Percentiles rank a stretch among this genome's conserved stretches.
Conservation (phyloP, 1,284 basidiomycete genomes). For the Cutaneotrichosporon cavernicola region DNA sequence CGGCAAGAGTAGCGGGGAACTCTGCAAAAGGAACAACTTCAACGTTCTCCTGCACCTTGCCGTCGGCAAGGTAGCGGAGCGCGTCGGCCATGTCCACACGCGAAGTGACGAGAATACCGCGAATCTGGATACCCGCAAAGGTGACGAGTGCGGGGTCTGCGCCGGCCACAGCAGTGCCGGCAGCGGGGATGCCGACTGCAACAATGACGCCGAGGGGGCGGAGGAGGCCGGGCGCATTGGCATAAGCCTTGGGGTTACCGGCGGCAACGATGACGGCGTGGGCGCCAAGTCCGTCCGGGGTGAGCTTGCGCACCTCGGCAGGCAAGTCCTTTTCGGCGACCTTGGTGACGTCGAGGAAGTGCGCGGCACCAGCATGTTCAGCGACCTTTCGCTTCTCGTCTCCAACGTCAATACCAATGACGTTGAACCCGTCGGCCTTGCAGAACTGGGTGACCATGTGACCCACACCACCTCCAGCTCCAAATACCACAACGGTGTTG, state of each 20-base stretch:
- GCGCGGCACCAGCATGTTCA: slow-evolving; percentile 15
- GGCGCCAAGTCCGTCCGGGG: slow-evolving; percentile 18
- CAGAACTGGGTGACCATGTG: slow-evolving; percentile 29
- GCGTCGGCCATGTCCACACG: slow-evolving; percentile 26
- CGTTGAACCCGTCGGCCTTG: slow-evolving; percentile 21
- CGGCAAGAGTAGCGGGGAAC: slow-evolving; percentile 23
- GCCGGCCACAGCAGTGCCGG: slow-evolving; percentile 41
- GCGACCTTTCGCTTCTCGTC: slow-evolving; percentile 20
- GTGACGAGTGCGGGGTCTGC: slow-evolving; percentile 42
- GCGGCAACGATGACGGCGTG: slow-evolving; percentile 26
- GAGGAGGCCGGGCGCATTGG: slow-evolving; percentile 17
- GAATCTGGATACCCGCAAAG: slow-evolving; percentile 51
- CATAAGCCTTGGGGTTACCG: slow-evolving; percentile 27
- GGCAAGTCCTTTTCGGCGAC: slow-evolving; percentile 9
- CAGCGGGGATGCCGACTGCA: slow-evolving; percentile 23
- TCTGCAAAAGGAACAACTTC: slow-evolving; percentile 20
- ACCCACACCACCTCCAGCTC: slow-evolving; percentile 25
- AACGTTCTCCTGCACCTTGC: slow-evolving; percentile 29
- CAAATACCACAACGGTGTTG: slow-evolving; percentile 18
- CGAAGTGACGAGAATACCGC: slow-evolving; percentile 43
- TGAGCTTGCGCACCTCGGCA: slow-evolving; percentile 19
- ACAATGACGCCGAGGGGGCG: slow-evolving; percentile 19
- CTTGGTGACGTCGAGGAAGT: slow-evolving; percentile 22
- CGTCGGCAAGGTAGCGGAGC: slow-evolving; percentile 18
- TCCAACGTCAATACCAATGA: slow-evolving; percentile 26